Conservation (phyloP, 257 asterid species). For the Perilla frutescens region DNA sequence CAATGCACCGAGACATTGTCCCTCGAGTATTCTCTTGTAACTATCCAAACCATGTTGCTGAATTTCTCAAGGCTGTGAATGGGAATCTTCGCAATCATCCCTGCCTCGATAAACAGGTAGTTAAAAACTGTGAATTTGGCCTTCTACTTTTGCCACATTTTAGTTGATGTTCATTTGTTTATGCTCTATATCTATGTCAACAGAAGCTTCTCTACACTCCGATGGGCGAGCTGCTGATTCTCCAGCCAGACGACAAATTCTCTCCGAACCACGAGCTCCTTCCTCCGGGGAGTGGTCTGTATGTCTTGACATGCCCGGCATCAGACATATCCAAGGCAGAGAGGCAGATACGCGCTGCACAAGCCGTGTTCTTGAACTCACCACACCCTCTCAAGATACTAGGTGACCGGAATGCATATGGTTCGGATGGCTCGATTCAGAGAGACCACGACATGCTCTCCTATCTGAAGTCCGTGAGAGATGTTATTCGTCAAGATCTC, state of each 20-base stretch:
- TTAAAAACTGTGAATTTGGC: neutral
- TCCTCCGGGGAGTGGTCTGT: constrained; percentile 85
- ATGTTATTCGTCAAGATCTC: constrained; percentile 65
- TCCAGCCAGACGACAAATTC: constrained; percentile 81
- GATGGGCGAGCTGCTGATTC: constrained; percentile 85
- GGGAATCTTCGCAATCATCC: constrained; percentile 80
- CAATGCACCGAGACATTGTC: constrained; percentile 94
- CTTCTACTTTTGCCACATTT: neutral
- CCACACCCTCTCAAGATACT: constrained; percentile 96
- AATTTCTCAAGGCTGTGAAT: constrained; percentile 86
- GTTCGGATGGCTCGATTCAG: constrained; percentile 76
- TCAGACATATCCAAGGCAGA: constrained; percentile 53
- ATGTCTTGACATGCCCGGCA: constrained; percentile 55
- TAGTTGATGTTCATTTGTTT: neutral
- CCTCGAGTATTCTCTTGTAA: constrained; percentile 95
- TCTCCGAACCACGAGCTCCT: constrained; percentile 90
- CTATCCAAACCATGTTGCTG: constrained; percentile 87
- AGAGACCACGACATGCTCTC: constrained; percentile 91
- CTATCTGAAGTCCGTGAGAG: constrained; percentile 55
- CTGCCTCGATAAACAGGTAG: constrained; percentile 81
- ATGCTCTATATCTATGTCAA: constrained; percentile 18
- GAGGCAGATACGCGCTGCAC: constrained; percentile 70
- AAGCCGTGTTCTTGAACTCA: constrained; percentile 64
- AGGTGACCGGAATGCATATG: constrained; percentile 83
- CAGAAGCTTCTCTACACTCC: constrained; percentile 83